A percentile compares a stretch with the other conserved stretches of the same genome.
These are phyloP conservation scores for Rhodomyrtus psidioides DNA, from an alignment of 441 rosid genomes.

Conservation along the genomic window DNA sequence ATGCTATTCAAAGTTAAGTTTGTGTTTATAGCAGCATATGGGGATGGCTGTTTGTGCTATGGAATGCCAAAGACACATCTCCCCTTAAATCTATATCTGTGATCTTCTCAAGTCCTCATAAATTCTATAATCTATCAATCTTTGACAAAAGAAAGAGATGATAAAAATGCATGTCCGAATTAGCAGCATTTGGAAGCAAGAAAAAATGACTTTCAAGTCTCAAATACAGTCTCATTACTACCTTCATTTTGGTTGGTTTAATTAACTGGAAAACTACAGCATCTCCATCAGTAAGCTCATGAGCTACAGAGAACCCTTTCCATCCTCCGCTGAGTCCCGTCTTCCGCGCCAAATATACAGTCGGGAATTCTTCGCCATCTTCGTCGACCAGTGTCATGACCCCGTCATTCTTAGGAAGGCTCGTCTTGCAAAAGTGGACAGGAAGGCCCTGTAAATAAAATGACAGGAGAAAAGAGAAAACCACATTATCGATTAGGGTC, in stretches of 20 bases:
- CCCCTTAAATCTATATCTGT: background rate
- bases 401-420: conserved; percentile 40
- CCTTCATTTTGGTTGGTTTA: conserved; percentile 45
- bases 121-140: background rate
- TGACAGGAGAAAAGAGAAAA: background rate
- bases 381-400: conserved; percentile 46
- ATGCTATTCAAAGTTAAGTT: too few species aligned
- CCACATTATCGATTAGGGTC: background rate
- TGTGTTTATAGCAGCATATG: too few species aligned
- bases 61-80: background rate
- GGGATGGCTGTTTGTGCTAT: background rate
- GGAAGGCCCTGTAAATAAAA: conserved; percentile 46
- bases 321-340: conserved; percentile 79
- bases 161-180: background rate
- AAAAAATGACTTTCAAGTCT: background rate
- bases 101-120: background rate
- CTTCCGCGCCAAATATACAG: conserved; percentile 38
- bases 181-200: background rate
- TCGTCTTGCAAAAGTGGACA: conserved; percentile 35
- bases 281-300: conserved; percentile 61
- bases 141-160: background rate
- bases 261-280: conserved; percentile 56
- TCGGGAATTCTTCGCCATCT: conserved; percentile 37
- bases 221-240: background rate
- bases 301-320: conserved; percentile 64